These are phyloP conservation scores for Aspergillus panamensis DNA, from an alignment of 495 filamentous ascomycete species.

Conservation along the genomic window DNA sequence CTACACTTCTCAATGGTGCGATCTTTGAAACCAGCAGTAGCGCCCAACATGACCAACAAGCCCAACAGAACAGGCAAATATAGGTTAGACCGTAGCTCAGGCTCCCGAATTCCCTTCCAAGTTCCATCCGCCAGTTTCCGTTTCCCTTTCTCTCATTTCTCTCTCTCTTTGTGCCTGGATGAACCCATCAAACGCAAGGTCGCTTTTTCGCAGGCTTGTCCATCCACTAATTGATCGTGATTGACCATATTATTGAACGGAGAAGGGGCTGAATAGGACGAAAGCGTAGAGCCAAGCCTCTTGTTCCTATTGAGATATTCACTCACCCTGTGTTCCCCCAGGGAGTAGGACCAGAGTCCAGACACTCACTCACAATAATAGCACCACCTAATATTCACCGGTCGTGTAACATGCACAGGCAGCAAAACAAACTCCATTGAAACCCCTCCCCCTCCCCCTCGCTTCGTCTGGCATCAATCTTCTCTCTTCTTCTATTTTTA, in stretches of 20 bases:
- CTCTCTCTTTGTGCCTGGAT: background rate
- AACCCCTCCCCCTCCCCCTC: background rate
- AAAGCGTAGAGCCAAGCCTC: background rate
- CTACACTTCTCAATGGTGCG: background rate
- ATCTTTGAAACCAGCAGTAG: background rate
- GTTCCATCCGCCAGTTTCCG: background rate
- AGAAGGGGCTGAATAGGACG: background rate
- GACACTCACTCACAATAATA: background rate
- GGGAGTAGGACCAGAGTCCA: background rate
- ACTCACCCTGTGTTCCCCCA: background rate
- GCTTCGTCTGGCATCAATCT: background rate
- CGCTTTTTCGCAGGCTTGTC: background rate
- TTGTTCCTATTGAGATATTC: background rate
- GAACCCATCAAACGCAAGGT: background rate
- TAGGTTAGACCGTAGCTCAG: background rate
- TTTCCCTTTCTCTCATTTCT: background rate
- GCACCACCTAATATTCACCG: background rate
- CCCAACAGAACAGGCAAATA: background rate
- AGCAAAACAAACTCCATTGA: background rate
- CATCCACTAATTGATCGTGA: background rate
- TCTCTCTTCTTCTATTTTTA: background rate
- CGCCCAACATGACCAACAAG: background rate
- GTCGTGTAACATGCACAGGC: background rate
- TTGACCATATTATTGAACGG: background rate
- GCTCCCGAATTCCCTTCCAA: constrained; percentile 4